Conservation (phyloP, 106 monocot genomes). For the Allium cepa region DNA sequence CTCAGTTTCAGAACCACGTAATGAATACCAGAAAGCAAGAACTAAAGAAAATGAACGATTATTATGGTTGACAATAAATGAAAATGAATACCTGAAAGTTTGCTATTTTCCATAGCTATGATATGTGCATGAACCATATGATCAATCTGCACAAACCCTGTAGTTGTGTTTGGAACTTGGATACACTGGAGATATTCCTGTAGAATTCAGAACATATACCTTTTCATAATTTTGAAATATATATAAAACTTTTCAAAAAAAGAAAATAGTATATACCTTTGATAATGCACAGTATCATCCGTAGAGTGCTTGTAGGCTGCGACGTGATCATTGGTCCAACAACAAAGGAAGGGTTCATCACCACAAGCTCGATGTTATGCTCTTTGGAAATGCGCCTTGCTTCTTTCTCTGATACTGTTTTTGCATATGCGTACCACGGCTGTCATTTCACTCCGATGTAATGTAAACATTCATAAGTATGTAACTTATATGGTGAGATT, state of each 20-base stretch:
- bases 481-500: not conserved
- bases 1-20: too few relatives aligned
- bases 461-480: too few relatives aligned
- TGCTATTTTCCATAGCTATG: constrained; percentile 64
- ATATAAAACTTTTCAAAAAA: not conserved
- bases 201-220: not conserved
- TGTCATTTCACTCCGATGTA: constrained; percentile 1
- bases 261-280: constrained; percentile 26
- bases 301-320: constrained; percentile 63
- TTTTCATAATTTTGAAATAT: not conserved
- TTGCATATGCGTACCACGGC: constrained; percentile 83
- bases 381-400: constrained; percentile 59
- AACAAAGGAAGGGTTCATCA: constrained; percentile 79
- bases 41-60: too few relatives aligned
- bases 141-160: constrained; percentile 83
- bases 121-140: constrained; percentile 64
- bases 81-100: constrained; percentile 65
- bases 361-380: constrained; percentile 49
- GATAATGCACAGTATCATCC: constrained; percentile 33
- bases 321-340: constrained; percentile 66
- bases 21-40: too few relatives aligned
- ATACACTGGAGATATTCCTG: constrained; percentile 33
- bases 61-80: too few relatives aligned
- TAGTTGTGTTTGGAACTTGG: constrained; percentile 58
- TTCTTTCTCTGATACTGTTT: constrained; percentile 77